These are phyloP conservation scores for Fusarium falciforme DNA, from an alignment of 2,329 filamentous ascomycete species.

Conservation along the genomic window DNA sequence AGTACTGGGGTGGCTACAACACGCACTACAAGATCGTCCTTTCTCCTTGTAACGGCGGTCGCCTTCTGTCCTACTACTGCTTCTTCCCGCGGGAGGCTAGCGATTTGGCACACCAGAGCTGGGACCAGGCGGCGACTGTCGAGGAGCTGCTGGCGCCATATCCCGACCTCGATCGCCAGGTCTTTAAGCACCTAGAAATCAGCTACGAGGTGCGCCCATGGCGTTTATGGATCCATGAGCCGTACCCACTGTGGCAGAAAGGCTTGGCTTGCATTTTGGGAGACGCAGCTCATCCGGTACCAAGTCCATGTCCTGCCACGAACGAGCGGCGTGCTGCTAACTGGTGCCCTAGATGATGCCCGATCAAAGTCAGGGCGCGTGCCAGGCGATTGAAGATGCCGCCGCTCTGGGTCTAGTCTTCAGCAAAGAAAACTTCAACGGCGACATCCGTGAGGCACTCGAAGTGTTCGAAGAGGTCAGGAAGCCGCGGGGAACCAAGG, in stretches of 20 bases:
- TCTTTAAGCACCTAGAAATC: slow-evolving; percentile 66
- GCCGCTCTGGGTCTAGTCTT: not conserved
- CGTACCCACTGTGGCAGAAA: slow-evolving; percentile 25
- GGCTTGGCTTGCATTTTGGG: slow-evolving; percentile 17
- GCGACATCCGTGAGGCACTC: slow-evolving; percentile 5
- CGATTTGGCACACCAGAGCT: slow-evolving; percentile 66
- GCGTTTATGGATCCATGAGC: slow-evolving; percentile 61
- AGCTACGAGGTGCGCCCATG: slow-evolving; percentile 70
- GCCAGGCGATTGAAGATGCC: slow-evolving; percentile 15
- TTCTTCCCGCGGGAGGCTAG: slow-evolving; percentile 70
- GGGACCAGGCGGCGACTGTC: slow-evolving; percentile 61
- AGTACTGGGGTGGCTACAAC: slow-evolving; percentile 74
- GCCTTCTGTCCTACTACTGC: slow-evolving; percentile 71
- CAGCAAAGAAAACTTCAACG: slow-evolving; percentile 2
- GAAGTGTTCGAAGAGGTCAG: slow-evolving; percentile 11
- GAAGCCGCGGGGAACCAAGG: slow-evolving; percentile 9
- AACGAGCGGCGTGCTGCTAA: not conserved
- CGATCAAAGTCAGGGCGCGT: slow-evolving; percentile 18
- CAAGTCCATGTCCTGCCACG: not conserved
- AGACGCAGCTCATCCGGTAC: slow-evolving; percentile 23
- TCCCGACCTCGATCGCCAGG: slow-evolving; percentile 65
- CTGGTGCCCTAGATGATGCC: slow-evolving; percentile 14
- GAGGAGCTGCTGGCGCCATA: slow-evolving; percentile 68
- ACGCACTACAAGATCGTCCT: slow-evolving; percentile 70
- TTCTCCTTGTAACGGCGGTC: slow-evolving; percentile 70